Percentiles rank a stretch among this genome's conserved stretches.
Conservation (phyloP, 345 rosid species). For the Eucalyptus viminalis region DNA sequence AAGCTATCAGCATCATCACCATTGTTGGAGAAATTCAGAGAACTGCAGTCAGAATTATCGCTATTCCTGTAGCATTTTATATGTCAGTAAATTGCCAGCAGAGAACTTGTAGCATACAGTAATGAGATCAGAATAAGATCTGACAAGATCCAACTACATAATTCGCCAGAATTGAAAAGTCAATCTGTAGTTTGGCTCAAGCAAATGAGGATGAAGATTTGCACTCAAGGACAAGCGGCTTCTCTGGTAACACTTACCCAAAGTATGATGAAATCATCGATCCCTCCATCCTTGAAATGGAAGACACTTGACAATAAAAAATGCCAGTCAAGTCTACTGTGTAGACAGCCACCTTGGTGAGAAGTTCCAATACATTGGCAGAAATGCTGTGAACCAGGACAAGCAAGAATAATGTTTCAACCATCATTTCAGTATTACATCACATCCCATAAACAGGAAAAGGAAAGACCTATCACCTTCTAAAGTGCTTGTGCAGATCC, state of each 20-base stretch:
- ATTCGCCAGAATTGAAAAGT: neutral
- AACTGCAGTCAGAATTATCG: slow-evolving; percentile 13
- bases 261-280: slow-evolving; percentile 16
- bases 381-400: slow-evolving; percentile 26
- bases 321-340: slow-evolving; percentile 78
- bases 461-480: slow-evolving; percentile 34
- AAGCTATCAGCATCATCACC: slow-evolving; percentile 15
- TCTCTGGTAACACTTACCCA: slow-evolving; percentile 40
- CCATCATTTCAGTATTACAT: neutral
- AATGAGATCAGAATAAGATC: neutral
- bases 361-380: slow-evolving; percentile 62
- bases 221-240: neutral
- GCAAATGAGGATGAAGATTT: neutral
- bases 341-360: slow-evolving; percentile 55
- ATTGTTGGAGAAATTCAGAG: slow-evolving; percentile 8
- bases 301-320: slow-evolving; percentile 53
- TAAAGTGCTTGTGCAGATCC: slow-evolving; percentile 81
- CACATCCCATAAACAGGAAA: neutral
- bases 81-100: neutral
- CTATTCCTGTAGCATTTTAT: slow-evolving; percentile 24
- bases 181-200: neutral
- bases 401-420: neutral
- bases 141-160: neutral
- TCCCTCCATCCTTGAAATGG: slow-evolving; percentile 31
- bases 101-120: neutral